Conservation (phyloP, 164 flowering plant genomes). For the Macadamia integrifolia region DNA sequence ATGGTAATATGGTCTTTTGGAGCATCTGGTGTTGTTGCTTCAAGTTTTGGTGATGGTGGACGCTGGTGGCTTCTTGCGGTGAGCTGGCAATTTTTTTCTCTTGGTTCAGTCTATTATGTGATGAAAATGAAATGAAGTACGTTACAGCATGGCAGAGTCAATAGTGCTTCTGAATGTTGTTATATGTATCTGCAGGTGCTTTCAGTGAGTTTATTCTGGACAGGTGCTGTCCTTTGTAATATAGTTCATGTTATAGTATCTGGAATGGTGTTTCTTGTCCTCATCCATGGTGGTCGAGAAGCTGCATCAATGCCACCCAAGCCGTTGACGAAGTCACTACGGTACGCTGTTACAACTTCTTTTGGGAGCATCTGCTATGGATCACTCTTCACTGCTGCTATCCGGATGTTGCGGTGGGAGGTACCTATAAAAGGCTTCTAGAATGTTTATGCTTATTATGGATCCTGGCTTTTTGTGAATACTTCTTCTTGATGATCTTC, state of each 20-base stretch:
- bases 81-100: conserved; percentile 91
- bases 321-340: conserved; percentile 56
- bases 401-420: conserved; percentile 96
- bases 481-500: neutral
- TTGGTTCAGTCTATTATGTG: conserved; percentile 18
- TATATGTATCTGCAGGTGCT: conserved; percentile 53
- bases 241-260: conserved; percentile 93
- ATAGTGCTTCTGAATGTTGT: conserved; percentile 9
- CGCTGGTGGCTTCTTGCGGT: conserved; percentile 99
- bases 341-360: conserved; percentile 84
- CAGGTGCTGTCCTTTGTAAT: conserved; percentile 96
- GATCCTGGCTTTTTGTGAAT: neutral
- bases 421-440: conserved; percentile 25
- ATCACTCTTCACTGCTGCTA: conserved; percentile 94
- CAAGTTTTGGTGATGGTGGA: conserved; percentile 69
- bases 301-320: conserved; percentile 76
- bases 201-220: conserved; percentile 98
- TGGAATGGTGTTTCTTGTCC: conserved; percentile 95
- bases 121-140: conserved; percentile 8
- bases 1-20: conserved; percentile 97
- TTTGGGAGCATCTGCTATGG: conserved; percentile 99
- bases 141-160: conserved; percentile 4
- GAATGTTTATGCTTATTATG: neutral
- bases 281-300: conserved; percentile 77
- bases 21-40: conserved; percentile 90